phyloP scores from a whole-genome alignment of 495 filamentous ascomycete genomes.

The Talaromyces proteolyticus region DNA sequence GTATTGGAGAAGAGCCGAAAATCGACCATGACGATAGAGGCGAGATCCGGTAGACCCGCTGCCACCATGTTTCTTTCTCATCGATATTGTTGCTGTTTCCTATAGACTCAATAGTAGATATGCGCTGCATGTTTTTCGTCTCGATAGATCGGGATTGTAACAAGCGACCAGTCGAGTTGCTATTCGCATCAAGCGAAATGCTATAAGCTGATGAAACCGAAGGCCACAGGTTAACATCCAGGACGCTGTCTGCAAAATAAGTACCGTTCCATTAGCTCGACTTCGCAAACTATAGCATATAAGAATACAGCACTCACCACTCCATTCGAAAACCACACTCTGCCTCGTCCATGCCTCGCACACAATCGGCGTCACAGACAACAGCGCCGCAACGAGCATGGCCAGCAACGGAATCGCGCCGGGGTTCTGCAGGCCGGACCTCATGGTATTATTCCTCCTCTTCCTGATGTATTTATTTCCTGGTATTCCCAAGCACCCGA shows the following conservation, averaged over 20 bases:
- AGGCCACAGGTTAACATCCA: no score
- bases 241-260: background rate
- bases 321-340: background rate
- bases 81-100: background rate
- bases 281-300: background rate
- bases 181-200: background rate
- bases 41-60: conserved; percentile 7
- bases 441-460: conserved; percentile 22
- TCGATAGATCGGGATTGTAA: background rate
- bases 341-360: conserved; percentile 2
- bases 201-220: background rate
- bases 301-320: background rate
- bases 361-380: conserved; percentile 9
- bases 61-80: conserved; percentile 5
- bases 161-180: background rate
- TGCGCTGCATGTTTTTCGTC: background rate
- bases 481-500: background rate
- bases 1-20: background rate
- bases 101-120: background rate
- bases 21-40: background rate
- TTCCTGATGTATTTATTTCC: background rate
- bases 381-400: conserved; percentile 28
- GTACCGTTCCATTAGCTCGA: no score
- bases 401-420: conserved; percentile 34
- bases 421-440: conserved; percentile 31